These are phyloP conservation scores for Macrocybe gigantea DNA, from an alignment of 768 basidiomycete species.

Conservation along the genomic window DNA sequence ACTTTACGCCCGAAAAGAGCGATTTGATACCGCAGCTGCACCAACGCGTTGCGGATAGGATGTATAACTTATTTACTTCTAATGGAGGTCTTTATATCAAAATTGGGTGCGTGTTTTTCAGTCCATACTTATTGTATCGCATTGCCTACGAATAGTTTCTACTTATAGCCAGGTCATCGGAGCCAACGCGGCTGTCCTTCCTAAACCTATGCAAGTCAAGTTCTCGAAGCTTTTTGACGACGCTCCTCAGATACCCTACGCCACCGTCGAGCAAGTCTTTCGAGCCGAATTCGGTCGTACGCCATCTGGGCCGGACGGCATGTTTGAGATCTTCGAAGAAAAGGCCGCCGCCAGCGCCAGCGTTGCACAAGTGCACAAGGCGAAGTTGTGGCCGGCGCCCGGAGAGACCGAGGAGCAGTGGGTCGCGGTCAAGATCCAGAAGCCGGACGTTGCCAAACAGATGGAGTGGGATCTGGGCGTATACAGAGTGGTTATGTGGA, in stretches of 20 bases:
- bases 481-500: slow-evolving; percentile 71
- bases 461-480: slow-evolving; percentile 79
- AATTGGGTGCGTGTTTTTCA: slow-evolving; percentile 40
- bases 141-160: background rate
- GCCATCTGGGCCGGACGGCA: slow-evolving; percentile 59
- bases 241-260: slow-evolving; percentile 79
- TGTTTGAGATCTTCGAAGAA: slow-evolving; percentile 78
- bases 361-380: slow-evolving; percentile 89
- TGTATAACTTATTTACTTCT: slow-evolving; percentile 69
- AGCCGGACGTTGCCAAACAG: slow-evolving; percentile 82
- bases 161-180: slow-evolving; percentile 68
- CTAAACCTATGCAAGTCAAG: slow-evolving; percentile 75
- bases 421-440: slow-evolving; percentile 94
- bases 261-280: slow-evolving; percentile 63
- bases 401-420: slow-evolving; percentile 44
- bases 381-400: slow-evolving; percentile 41
- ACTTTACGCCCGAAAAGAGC: slow-evolving; percentile 70
- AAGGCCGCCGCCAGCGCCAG: slow-evolving; percentile 81
- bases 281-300: slow-evolving; percentile 60
- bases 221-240: slow-evolving; percentile 84
- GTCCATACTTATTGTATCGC: background rate
- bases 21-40: slow-evolving; percentile 78
- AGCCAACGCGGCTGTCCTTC: slow-evolving; percentile 81
- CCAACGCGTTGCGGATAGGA: slow-evolving; percentile 73
- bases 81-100: slow-evolving; percentile 89